These are phyloP conservation scores for Suillus hirtellus DNA, from an alignment of 768 basidiomycete genomes.

Conservation along the genomic window DNA sequence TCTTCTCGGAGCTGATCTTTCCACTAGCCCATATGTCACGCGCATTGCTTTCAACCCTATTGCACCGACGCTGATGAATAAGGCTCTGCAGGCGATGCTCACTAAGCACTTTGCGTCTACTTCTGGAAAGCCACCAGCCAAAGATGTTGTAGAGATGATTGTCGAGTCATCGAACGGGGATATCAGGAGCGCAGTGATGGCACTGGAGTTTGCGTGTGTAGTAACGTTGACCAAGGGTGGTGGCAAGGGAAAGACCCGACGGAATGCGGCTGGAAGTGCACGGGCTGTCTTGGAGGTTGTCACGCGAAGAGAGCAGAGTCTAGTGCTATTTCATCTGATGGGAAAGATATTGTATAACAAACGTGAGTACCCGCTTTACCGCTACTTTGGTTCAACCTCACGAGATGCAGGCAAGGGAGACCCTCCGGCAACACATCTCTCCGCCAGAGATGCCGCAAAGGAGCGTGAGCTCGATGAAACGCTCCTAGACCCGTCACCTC, in stretches of 20 bases:
- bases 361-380: constrained; percentile 47
- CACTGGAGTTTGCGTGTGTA: constrained; percentile 81
- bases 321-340: constrained; percentile 88
- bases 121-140: constrained; percentile 45
- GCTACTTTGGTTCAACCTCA: constrained; percentile 9
- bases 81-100: constrained; percentile 68
- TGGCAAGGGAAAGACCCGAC: constrained; percentile 37
- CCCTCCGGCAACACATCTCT: constrained; percentile 52
- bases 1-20: constrained; percentile 67
- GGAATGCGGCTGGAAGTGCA: constrained; percentile 19
- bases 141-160: constrained; percentile 72
- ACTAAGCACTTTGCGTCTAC: constrained; percentile 45
- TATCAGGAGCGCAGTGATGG: constrained; percentile 91
- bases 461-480: constrained; percentile 57
- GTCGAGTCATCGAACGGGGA: constrained; percentile 86
- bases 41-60: constrained; percentile 89
- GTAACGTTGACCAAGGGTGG: constrained; percentile 33
- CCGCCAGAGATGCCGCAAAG: constrained; percentile 61
- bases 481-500: constrained; percentile 52
- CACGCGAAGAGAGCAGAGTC: constrained; percentile 80
- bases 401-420: constrained; percentile 69
- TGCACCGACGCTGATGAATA: constrained; percentile 80
- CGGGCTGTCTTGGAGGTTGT: constrained; percentile 65
- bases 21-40: constrained; percentile 74
- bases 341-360: constrained; percentile 97